Evolutionary conservation across 768 basidiomycete genomes (phyloP), one percentile per base, ranked within the genome.

Genomic region (Hypsizygus marmoreus): DNA sequence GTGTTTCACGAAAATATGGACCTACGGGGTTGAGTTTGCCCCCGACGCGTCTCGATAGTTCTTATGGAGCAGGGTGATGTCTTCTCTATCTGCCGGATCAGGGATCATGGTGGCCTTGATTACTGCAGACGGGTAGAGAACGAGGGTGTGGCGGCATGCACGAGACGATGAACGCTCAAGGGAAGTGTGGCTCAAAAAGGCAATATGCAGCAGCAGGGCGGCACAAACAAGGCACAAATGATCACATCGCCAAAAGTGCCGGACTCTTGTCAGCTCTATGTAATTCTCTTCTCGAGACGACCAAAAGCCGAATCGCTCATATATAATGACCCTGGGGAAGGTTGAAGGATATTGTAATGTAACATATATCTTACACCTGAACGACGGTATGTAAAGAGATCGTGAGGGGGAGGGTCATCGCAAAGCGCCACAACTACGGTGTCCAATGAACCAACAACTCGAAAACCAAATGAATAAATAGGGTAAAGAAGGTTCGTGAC

Each of bases 401-500:
- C 26, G 26, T 26, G 35, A 37, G 36, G 26, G 17, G 35, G 37
- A 36, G 32, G 25, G 43, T 44, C 25, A 41, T 45, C 26, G 39
- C 33, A 41, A 24, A 29, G 40, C 14, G 35, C 22, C 35, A 43
- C 35, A 14, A 14, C 37, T 17, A 36, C 33, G 38, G 38, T 49
- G 36, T 56, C 45, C 51, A 47, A 43, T 28, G 38, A 32, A 23
- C 41, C 37, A 40, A 26, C n/a, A 53, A 24, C n/a, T n/a, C n/a
- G 34, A 44, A 43, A 43, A 39, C 39, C 51, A 43, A 35, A 22
- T 33, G 31, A 45, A 54, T 51, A 52, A 48, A 53, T 56, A 56
- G 16, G 20, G 31, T 36, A 42, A 40, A 37, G 45, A 43, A 38
- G 37, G 49, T 50, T 49, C 44, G 31, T 45, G 29, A 45, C 12